Conservation (phyloP, 2,329 filamentous ascomycete species). For the Colletotrichum musicola region DNA sequence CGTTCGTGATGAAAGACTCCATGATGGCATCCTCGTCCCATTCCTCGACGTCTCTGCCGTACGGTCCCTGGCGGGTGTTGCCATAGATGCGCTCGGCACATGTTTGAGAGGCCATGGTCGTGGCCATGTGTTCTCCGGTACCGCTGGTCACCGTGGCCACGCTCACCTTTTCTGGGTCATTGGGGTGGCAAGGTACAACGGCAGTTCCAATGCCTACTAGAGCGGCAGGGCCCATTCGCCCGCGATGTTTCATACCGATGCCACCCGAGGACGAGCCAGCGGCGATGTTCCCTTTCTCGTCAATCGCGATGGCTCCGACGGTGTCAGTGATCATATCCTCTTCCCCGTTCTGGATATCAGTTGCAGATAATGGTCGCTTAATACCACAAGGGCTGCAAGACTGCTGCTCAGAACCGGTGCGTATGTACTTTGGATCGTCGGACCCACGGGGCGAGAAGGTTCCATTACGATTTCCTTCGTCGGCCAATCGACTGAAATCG, state of each 20-base stretch:
- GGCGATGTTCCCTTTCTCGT: conserved; percentile 86
- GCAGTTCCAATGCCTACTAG: conserved; percentile 92
- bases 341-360: conserved; percentile 61
- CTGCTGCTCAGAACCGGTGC: conserved; percentile 31
- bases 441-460: conserved; percentile 35
- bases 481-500: conserved; percentile 3
- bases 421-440: conserved; percentile 26
- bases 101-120: conserved; percentile 88
- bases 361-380: conserved; percentile 50
- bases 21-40: conserved; percentile 83
- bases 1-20: conserved; percentile 81
- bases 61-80: conserved; percentile 69
- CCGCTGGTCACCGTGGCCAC: conserved; percentile 93
- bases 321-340: conserved; percentile 87
- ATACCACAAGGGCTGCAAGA: conserved; percentile 45
- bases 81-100: conserved; percentile 89
- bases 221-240: conserved; percentile 91
- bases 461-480: conserved; percentile 37
- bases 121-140: conserved; percentile 98
- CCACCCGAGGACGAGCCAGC: conserved; percentile 96
- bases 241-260: conserved; percentile 97
- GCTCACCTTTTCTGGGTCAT: conserved; percentile 75
- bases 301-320: conserved; percentile 94
- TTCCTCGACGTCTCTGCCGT: conserved; percentile 73
- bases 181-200: conserved; percentile 81